Conservation (phyloP, 1,139 yeast species). For the Kazachstania sp. region DNA sequence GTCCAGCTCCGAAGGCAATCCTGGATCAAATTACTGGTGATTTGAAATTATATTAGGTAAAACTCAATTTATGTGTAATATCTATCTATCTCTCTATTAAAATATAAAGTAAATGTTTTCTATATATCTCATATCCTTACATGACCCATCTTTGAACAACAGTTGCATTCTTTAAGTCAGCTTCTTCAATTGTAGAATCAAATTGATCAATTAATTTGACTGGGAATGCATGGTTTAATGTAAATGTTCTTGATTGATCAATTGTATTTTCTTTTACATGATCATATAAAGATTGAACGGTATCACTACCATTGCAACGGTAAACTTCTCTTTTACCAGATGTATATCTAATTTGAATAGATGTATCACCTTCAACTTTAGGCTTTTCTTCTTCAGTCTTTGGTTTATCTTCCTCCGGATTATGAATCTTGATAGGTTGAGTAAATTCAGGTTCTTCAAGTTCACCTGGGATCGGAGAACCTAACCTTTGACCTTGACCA, state of each 20-base stretch:
- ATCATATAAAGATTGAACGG: slow-evolving; percentile 61
- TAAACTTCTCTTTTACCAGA: slow-evolving; percentile 66
- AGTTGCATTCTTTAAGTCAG: slow-evolving; percentile 77
- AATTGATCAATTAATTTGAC: slow-evolving; percentile 60
- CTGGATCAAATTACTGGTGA: slow-evolving; percentile 76
- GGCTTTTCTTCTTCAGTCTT: slow-evolving; percentile 14
- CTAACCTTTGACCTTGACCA: slow-evolving; percentile 84
- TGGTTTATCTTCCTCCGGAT: slow-evolving; percentile 9
- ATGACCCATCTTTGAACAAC: slow-evolving; percentile 73
- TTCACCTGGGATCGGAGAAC: slow-evolving; percentile 82
- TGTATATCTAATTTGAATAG: slow-evolving; percentile 77
- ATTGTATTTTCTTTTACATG: slow-evolving; percentile 48
- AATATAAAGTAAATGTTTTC: too few species aligned
- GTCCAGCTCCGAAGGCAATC: slow-evolving; percentile 89
- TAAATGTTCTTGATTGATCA: slow-evolving; percentile 43
- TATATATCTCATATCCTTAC: neutral
- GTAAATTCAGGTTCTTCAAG: slow-evolving; percentile 9
- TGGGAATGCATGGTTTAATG: slow-evolving; percentile 78
- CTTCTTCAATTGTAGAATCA: slow-evolving; percentile 53
- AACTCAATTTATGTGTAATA: neutral
- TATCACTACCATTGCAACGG: slow-evolving; percentile 55
- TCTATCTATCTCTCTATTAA: neutral
- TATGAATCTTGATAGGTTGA: neutral
- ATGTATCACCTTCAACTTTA: slow-evolving; percentile 55
- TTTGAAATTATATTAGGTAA: slow-evolving; percentile 55